Conservation (phyloP, 805 yeast species). For the Ogataea angusta region DNA sequence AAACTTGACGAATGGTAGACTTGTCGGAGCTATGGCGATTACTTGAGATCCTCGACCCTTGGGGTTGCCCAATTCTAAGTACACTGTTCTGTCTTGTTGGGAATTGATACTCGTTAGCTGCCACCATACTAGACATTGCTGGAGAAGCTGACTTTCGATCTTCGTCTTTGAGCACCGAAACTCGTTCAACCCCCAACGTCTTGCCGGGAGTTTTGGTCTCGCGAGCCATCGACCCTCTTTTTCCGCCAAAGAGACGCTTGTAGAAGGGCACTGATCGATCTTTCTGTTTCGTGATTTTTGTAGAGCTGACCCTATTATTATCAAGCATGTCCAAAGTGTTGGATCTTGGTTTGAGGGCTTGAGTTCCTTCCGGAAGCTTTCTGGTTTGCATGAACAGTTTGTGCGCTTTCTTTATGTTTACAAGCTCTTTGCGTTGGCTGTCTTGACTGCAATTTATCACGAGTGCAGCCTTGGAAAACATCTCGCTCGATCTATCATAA, state of each 20-base stretch:
- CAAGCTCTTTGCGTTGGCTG: conserved; percentile 6
- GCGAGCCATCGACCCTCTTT: neutral
- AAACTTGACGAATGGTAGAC: conserved; percentile 6
- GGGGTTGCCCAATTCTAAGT: neutral
- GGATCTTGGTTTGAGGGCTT: conserved; percentile 16
- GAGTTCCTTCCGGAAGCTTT: conserved; percentile 9
- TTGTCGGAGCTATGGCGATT: neutral
- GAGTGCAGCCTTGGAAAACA: conserved; percentile 15
- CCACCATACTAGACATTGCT: neutral
- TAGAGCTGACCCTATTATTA: conserved; percentile 20
- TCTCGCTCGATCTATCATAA: conserved; percentile 28
- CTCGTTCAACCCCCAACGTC: neutral
- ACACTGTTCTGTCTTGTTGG: conserved; percentile 1
- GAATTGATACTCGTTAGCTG: conserved; percentile 2
- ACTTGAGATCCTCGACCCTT: neutral
- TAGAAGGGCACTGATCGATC: conserved; percentile 1
- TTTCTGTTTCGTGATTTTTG: conserved; percentile 18
- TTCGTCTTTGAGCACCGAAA: neutral
- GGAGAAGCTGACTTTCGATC: neutral
- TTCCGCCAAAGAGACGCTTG: conserved; percentile 6
- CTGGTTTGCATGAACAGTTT: conserved; percentile 8
- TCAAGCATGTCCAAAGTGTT: conserved; percentile 23
- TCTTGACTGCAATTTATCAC: conserved; percentile 13
- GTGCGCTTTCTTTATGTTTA: conserved; percentile 7
- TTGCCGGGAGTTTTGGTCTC: neutral